phyloP scores from a whole-genome alignment of 148 eudicot species.

The Dianthus caryophyllus region DNA sequence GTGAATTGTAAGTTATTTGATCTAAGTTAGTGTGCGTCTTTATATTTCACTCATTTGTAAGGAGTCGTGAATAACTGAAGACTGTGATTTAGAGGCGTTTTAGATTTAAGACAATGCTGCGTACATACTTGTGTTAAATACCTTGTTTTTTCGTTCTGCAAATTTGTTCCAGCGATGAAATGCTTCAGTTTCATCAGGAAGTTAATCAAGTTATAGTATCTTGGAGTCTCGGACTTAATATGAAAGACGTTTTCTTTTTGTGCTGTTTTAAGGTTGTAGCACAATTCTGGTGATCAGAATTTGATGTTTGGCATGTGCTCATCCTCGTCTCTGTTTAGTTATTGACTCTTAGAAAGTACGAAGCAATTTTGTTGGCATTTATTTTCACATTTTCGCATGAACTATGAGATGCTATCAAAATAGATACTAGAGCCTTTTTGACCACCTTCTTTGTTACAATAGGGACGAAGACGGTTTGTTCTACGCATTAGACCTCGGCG shows the following conservation, averaged over 20 bases:
- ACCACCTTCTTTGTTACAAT: constrained; percentile 10
- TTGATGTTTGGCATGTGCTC: neutral
- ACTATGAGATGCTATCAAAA: neutral
- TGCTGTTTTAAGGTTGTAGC: neutral
- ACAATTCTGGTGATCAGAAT: neutral
- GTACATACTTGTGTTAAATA: neutral
- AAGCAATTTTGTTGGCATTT: neutral
- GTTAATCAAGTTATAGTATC: neutral
- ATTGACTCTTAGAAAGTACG: neutral
- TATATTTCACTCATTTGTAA: neutral
- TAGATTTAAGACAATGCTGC: neutral
- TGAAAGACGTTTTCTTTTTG: too few relatives aligned
- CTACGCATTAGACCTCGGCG: constrained; percentile 83
- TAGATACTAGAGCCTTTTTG: neutral
- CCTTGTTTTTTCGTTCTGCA: neutral
- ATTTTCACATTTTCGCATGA: neutral
- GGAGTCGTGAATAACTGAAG: neutral
- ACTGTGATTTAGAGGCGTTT: neutral
- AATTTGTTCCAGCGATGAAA: neutral
- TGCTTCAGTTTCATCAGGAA: neutral
- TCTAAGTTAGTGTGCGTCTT: neutral
- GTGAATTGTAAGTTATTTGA: neutral
- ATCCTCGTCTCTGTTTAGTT: neutral
- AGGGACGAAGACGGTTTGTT: constrained; percentile 67
- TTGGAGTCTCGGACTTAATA: neutral